Evolutionary conservation across 257 asterid genomes (phyloP).

Genomic region (Solanum dulcamara): DNA sequence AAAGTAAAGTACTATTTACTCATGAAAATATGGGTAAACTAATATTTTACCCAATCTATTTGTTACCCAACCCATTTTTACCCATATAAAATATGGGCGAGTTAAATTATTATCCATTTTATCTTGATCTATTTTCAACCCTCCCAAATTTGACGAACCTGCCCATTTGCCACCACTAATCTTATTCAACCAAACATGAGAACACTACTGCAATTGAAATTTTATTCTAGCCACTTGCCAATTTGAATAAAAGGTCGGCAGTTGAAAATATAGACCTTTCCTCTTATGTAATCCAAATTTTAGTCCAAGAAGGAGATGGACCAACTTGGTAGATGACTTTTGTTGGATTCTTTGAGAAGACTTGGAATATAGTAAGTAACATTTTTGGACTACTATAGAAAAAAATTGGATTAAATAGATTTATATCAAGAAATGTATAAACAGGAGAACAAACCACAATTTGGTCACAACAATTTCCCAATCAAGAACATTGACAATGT

Average conservation of each 20-base stretch:
- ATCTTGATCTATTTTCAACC: too few species aligned
- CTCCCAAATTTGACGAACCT: too few species aligned
- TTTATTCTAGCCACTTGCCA: not conserved
- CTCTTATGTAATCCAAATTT: not conserved
- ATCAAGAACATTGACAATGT: constrained; percentile 17
- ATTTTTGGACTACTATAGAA: not conserved
- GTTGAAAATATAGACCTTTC: not conserved
- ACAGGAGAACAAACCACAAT: not conserved
- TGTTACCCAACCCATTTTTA: too few species aligned
- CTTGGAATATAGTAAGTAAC: not conserved
- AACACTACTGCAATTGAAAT: not conserved
- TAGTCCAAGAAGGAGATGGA: not conserved
- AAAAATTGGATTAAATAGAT: not conserved
- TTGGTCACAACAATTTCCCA: not conserved
- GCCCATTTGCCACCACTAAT: too few species aligned
- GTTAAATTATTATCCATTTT: too few species aligned
- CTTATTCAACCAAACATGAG: not conserved
- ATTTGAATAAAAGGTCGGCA: not conserved
- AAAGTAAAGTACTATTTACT: too few species aligned
- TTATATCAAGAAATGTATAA: not conserved
- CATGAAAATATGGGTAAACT: too few species aligned
- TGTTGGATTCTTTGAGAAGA: not conserved
- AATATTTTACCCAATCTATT: too few species aligned
- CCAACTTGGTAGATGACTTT: not conserved
- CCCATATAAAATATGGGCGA: too few species aligned